Evolutionary conservation across 176 grass and related monocot genomes (phyloP), one percentile per base, ranked within the genome.

Genomic region (Aegilops tauschii): DNA sequence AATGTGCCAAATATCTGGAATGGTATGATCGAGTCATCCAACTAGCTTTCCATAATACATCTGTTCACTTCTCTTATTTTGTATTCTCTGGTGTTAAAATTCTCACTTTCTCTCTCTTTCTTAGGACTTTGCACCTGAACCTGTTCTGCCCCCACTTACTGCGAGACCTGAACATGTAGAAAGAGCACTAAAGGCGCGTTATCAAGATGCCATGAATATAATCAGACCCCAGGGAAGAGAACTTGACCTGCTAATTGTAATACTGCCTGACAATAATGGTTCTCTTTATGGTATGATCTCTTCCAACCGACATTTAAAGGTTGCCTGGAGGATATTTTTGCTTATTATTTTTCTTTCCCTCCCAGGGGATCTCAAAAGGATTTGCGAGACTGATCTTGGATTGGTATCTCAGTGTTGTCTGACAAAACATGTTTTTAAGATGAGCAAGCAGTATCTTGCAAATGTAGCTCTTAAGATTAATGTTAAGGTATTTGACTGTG

Each of bases 401-500:
- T 89, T 98, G 92, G 96, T 98, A 58, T 95, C 96, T 71, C 96
- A 98, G 65, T 98, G 96, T 87, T 98, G 96, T 83, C 79, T 98
- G 74, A 95, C 91, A 4, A 98, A 98, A 80, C 93, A 98, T 93
- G 96, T 95, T 91, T 95, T 93, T 72, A 95, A 90, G 88, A 95
- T 93, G 93, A 95, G 89, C 90, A 95, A 93, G 67, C 96, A 98
- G 86, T 98, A 95, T 86, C 89, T 98, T 54, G 95, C 95, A 59
- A 98, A 98, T 84, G 93, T 98, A 87, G 89, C 95, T 49, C 91
- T 98, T 27, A 98, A 98, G 86, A 98, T 98, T 63, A 98, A 98
- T 73, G 95, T 98, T 12, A 98, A 98, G 93, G 95, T 95, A 74
- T 73, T 80, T 69, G 59, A 4, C 85, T 32, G 56, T 35, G 5